Evolutionary conservation across 2,329 filamentous ascomycete species (phyloP).

Genomic region (Nannizziopsis barbatae): DNA sequence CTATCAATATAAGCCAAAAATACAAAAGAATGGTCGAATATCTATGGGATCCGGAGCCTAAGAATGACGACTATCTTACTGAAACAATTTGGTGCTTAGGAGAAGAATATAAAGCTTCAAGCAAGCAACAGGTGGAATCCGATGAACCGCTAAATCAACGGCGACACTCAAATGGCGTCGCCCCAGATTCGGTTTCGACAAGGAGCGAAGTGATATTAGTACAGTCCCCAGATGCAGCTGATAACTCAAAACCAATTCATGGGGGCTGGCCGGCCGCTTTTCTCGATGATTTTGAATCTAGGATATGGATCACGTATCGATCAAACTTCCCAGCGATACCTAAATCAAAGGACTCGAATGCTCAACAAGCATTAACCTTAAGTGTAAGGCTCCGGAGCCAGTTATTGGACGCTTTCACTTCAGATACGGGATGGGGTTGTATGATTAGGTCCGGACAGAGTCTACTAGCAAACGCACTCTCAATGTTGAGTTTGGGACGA

Average conservation of each 20-base stretch:
- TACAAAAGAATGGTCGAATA: slow-evolving; percentile 77
- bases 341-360: slow-evolving; percentile 63
- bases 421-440: slow-evolving; percentile 93
- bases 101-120: slow-evolving; percentile 40
- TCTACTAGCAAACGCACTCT: slow-evolving; percentile 74
- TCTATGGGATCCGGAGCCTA: slow-evolving; percentile 83
- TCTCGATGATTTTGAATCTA: slow-evolving; percentile 82
- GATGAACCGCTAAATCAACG: slow-evolving; percentile 11
- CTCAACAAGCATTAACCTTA: slow-evolving; percentile 62
- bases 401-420: slow-evolving; percentile 73
- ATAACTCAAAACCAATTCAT: not conserved
- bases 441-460: slow-evolving; percentile 98
- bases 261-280: slow-evolving; percentile 72
- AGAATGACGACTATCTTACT: slow-evolving; percentile 58
- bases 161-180: slow-evolving; percentile 7
- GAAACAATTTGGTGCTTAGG: slow-evolving; percentile 78
- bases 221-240: not conserved
- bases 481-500: slow-evolving; percentile 63
- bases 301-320: slow-evolving; percentile 93
- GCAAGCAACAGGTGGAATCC: not conserved
- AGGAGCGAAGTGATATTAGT: not conserved
- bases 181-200: not conserved
- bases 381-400: slow-evolving; percentile 73
- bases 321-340: slow-evolving; percentile 75
- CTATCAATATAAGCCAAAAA: slow-evolving; percentile 49